Evolutionary conservation across 495 filamentous ascomycete genomes (phyloP).

Genomic region (Platismatia glauca): DNA sequence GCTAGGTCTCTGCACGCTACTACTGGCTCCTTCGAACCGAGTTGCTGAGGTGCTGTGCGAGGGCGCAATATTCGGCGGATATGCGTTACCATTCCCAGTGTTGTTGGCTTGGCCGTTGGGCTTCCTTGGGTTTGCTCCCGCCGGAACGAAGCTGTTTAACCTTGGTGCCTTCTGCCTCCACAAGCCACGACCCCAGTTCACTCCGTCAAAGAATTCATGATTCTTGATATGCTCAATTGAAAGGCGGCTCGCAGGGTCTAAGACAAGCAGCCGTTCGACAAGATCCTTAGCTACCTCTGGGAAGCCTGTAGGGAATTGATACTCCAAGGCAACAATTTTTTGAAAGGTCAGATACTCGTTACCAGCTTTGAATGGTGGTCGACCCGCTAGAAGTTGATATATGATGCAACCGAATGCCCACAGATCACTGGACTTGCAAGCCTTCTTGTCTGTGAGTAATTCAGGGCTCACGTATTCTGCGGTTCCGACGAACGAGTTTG

Average conservation of each 20-base stretch:
- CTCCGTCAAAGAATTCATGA: slow-evolving; percentile 92
- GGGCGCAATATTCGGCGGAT: slow-evolving; percentile 38
- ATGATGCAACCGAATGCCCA: slow-evolving; percentile 99
- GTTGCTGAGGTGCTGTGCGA: slow-evolving; percentile 33
- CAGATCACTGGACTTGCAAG: slow-evolving; percentile 94
- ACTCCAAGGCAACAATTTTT: slow-evolving; percentile 90
- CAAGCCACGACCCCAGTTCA: slow-evolving; percentile 71
- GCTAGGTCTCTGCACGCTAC: slow-evolving; percentile 47
- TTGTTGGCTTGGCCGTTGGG: slow-evolving; percentile 50
- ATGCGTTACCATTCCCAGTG: slow-evolving; percentile 29
- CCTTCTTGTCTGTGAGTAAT: slow-evolving; percentile 87
- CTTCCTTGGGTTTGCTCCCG: slow-evolving; percentile 71
- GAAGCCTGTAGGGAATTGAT: slow-evolving; percentile 87
- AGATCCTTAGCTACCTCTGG: slow-evolving; percentile 82
- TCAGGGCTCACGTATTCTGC: slow-evolving; percentile 98
- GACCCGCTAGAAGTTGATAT: slow-evolving; percentile 86
- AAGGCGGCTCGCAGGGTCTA: slow-evolving; percentile 80
- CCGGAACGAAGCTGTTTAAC: slow-evolving; percentile 76
- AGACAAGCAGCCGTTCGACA: slow-evolving; percentile 81
- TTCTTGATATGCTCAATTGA: slow-evolving; percentile 96
- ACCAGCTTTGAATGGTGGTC: slow-evolving; percentile 94
- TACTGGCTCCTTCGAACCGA: slow-evolving; percentile 36
- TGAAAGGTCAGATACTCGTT: slow-evolving; percentile 98
- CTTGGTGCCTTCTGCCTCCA: slow-evolving; percentile 91
- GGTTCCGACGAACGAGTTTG: slow-evolving; percentile 94